Percentiles rank a stretch among this genome's conserved stretches.
These are phyloP conservation scores for Balansia obtecta DNA, from an alignment of 2,329 filamentous ascomycete species.

Conservation along the genomic window DNA sequence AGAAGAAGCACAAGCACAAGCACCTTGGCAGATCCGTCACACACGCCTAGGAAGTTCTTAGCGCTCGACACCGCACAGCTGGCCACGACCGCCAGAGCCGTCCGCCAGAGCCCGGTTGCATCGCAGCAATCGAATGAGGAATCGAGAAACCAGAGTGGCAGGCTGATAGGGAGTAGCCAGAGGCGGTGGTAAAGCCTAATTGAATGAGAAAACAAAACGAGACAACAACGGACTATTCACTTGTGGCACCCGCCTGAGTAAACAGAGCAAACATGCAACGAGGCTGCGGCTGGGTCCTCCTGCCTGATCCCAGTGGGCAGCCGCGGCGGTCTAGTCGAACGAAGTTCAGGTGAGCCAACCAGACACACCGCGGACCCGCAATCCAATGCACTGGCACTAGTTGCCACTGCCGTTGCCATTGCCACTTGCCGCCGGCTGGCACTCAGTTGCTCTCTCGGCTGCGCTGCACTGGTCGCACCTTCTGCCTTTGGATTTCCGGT, in stretches of 20 bases:
- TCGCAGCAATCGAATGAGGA: background rate
- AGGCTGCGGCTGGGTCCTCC: too few species aligned
- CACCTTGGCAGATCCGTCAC: background rate
- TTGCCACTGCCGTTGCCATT: too few species aligned
- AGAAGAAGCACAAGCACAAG: too few species aligned
- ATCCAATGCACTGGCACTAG: too few species aligned
- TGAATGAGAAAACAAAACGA: conserved; percentile 9
- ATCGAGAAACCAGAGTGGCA: background rate
- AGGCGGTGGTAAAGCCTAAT: background rate
- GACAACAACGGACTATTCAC: conserved; percentile 3
- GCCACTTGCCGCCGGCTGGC: too few species aligned
- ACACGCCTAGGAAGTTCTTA: background rate
- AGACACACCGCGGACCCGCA: too few species aligned
- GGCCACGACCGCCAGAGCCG: background rate
- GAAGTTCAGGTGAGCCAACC: too few species aligned
- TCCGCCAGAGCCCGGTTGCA: background rate
- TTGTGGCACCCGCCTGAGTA: conserved; percentile 4
- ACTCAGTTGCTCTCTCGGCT: too few species aligned
- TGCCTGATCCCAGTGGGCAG: background rate
- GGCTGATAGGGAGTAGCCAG: background rate
- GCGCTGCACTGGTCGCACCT: too few species aligned
- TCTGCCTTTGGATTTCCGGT: too few species aligned
- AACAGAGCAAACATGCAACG: background rate
- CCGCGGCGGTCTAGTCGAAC: background rate
- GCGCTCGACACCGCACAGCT: background rate